These are phyloP conservation scores for Neonectria faginata DNA, from an alignment of 2,329 filamentous ascomycete genomes.

Conservation along the genomic window DNA sequence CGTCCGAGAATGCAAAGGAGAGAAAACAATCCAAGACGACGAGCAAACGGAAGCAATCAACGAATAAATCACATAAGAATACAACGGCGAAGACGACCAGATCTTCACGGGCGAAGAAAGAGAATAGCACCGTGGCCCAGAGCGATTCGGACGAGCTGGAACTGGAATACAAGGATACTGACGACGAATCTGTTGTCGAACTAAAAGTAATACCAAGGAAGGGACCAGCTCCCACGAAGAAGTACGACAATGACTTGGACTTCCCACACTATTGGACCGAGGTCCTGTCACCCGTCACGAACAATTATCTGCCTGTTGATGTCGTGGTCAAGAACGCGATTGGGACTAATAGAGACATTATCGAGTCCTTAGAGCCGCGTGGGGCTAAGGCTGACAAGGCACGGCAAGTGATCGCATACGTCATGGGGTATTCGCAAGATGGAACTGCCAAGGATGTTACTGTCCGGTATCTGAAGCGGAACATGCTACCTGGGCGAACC, in stretches of 20 bases:
- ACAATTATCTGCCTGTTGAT: slow-evolving; percentile 84
- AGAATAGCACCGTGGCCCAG: slow-evolving; percentile 23
- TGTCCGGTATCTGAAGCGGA: slow-evolving; percentile 85
- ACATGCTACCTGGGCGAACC: slow-evolving; percentile 86
- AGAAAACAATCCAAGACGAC: slow-evolving; percentile 3
- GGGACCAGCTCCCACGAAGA: slow-evolving; percentile 53
- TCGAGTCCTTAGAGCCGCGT: slow-evolving; percentile 83
- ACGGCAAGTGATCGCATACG: slow-evolving; percentile 90
- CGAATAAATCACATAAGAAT: slow-evolving; percentile 28
- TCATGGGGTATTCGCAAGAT: slow-evolving; percentile 84
- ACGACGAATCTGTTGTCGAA: slow-evolving; percentile 71
- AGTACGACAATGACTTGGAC: slow-evolving; percentile 80
- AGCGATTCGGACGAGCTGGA: slow-evolving; percentile 61
- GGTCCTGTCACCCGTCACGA: slow-evolving; percentile 82
- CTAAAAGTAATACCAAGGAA: slow-evolving; percentile 59
- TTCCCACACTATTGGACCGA: slow-evolving; percentile 96
- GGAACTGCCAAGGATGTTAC: slow-evolving; percentile 96
- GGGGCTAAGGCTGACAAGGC: slow-evolving; percentile 85
- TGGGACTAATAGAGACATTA: slow-evolving; percentile 77
- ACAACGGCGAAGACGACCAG: slow-evolving; percentile 34
- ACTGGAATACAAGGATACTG: slow-evolving; percentile 59
- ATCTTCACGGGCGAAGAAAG: slow-evolving; percentile 25
- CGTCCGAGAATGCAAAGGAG: slow-evolving; percentile 27
- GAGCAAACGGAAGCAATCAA: slow-evolving; percentile 15
- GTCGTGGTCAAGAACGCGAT: slow-evolving; percentile 76